Conservation (phyloP, 2,329 filamentous ascomycete species). For the Lasiodiplodia sp. region DNA sequence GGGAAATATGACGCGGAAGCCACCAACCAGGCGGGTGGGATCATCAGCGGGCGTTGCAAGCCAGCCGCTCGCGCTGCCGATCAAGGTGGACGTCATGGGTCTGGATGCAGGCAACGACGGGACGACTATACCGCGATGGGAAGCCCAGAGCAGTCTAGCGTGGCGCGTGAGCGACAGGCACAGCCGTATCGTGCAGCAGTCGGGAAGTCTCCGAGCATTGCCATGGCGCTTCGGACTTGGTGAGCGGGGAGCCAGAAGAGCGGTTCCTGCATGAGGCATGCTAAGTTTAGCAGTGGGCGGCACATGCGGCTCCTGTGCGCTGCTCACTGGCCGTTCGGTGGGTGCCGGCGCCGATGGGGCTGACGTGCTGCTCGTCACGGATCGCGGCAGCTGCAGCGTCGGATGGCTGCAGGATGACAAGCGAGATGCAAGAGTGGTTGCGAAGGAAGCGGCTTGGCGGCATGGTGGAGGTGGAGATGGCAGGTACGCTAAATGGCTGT, state of each 20-base stretch:
- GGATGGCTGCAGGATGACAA: no score
- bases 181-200: slow-evolving; percentile 1
- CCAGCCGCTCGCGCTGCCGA: not conserved
- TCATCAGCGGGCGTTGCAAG: not conserved
- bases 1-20: slow-evolving; percentile 5
- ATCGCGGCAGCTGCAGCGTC: no score
- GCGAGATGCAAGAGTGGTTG: no score
- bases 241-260: slow-evolving; percentile 33
- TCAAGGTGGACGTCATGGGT: not conserved
- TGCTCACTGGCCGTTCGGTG: not conserved
- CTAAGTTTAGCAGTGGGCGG: slow-evolving; percentile 9
- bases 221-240: slow-evolving; percentile 28
- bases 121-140: not conserved
- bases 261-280: slow-evolving; percentile 51
- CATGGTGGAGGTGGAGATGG: no score
- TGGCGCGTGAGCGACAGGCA: slow-evolving; percentile 10
- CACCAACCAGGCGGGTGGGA: not conserved
- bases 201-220: not conserved
- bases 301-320: not conserved
- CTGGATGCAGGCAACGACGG: not conserved
- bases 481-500: not conserved
- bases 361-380: not conserved
- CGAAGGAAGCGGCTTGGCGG: no score
- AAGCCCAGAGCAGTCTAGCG: not conserved
- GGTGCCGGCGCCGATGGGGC: not conserved